Evolutionary conservation across 2,329 filamentous ascomycete species (phyloP), one percentile per base, ranked within the genome.

Genomic region (Penicillium sp.): DNA sequence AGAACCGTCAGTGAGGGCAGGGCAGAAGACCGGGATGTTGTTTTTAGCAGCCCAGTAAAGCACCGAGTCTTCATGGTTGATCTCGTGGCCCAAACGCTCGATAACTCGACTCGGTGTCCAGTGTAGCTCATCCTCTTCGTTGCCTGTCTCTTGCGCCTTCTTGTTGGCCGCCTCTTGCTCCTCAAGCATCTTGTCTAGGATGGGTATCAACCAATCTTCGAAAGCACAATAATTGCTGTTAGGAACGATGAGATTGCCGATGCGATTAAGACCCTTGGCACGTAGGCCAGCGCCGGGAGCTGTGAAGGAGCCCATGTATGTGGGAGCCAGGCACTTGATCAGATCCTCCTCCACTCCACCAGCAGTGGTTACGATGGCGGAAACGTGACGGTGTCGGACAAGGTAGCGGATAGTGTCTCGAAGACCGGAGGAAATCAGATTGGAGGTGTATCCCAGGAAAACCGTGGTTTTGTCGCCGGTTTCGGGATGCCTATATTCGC

Each of bases 21-120:
- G 95, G 74, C 94, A 98, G 82, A 99, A 99, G 17, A 99, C 90
- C 0, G 95, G 95, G 61, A 99, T 98, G 76, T 95, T 84, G 80
- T 99, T 98, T 81, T 93, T 95, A 81, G 91, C 96, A 0, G 94
- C 94, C 95, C 95, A 99, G 82, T 98, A 97, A 76, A 93, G 95
- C 23, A 98, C 93, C 0, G 91, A 96, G 17, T 89, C 84, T 78
- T 96, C 91, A 76, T 98, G 87, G 77, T 97, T 91, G 79, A 99
- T 97, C 78, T 98, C 95, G 75, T 90, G 91, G 51, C 95, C 95
- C 1, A 99, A 85, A 1, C 95, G 88, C 71, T 90, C 87, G 74
- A 97, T 97, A 54, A 99, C 86, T 73, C 93, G 96, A 70, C 91
- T 95, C 0, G 95, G 95, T 0, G 95, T 98, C 95, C 95, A 99